Conservation (phyloP, 805 yeast genomes). For the Starmerella floricola region DNA sequence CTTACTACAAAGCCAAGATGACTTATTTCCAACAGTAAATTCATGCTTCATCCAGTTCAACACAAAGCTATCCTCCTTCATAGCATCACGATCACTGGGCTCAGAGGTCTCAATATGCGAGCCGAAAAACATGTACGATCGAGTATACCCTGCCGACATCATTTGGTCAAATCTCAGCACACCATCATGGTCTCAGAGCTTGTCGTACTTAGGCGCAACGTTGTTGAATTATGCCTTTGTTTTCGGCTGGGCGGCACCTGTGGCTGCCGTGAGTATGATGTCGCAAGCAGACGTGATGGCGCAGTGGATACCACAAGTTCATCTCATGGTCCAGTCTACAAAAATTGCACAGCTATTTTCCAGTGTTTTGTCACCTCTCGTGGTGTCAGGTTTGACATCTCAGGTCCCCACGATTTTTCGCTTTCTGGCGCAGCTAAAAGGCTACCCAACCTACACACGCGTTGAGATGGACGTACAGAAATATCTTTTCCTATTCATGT, state of each 20-base stretch:
- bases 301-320: slow-evolving; percentile 46
- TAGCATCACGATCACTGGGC: slow-evolving; percentile 38
- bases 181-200: slow-evolving; percentile 31
- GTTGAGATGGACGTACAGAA: slow-evolving; percentile 59
- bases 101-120: slow-evolving; percentile 3
- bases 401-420: slow-evolving; percentile 49
- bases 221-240: slow-evolving; percentile 40
- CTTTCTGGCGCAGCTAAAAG: slow-evolving; percentile 41
- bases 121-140: slow-evolving; percentile 23
- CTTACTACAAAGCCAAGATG: slow-evolving; percentile 39
- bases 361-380: slow-evolving; percentile 54
- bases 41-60: slow-evolving; percentile 51
- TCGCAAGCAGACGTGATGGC: slow-evolving; percentile 62
- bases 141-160: slow-evolving; percentile 54
- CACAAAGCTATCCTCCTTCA: slow-evolving; percentile 44
- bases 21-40: slow-evolving; percentile 24
- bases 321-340: slow-evolving; percentile 47
- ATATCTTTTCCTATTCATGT: slow-evolving; percentile 68
- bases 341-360: slow-evolving; percentile 43
- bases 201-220: slow-evolving; percentile 35
- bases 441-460: slow-evolving; percentile 48
- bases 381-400: slow-evolving; percentile 52
- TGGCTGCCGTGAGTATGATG: slow-evolving; percentile 62
- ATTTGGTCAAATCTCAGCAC: slow-evolving; percentile 52
- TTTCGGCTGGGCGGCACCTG: slow-evolving; percentile 69